A percentile compares a stretch with the other conserved stretches of the same genome.
Evolutionary conservation across 768 basidiomycete genomes (phyloP).

Genomic region (Trametes maxima): DNA sequence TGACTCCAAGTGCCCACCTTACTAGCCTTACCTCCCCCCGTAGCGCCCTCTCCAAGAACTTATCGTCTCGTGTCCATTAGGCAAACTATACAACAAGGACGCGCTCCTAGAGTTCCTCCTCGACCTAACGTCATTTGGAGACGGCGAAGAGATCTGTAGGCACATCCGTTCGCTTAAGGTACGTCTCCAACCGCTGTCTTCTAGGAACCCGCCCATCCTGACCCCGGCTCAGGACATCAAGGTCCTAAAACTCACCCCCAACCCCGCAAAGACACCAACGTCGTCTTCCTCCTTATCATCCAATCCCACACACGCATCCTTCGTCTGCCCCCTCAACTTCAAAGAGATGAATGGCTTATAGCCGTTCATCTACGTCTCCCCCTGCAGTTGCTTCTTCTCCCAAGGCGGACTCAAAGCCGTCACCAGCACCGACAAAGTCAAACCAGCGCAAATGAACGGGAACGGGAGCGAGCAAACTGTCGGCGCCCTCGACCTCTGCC

Average conservation of each 20-base stretch:
- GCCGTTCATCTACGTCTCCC: constrained; percentile 84
- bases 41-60: constrained; percentile 87
- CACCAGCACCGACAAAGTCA: constrained; percentile 33
- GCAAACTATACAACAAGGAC: constrained; percentile 97
- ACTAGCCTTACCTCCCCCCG: not conserved
- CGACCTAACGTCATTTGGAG: constrained; percentile 82
- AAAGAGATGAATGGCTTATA: constrained; percentile 94
- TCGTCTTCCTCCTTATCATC: constrained; percentile 44
- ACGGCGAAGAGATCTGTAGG: constrained; percentile 90
- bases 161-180: constrained; percentile 92
- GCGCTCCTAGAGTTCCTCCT: constrained; percentile 89
- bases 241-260: constrained; percentile 77
- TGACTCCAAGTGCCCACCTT: not conserved
- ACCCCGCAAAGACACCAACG: constrained; percentile 45
- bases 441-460: constrained; percentile 34
- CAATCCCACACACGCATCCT: constrained; percentile 57
- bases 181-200: constrained; percentile 28
- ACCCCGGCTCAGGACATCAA: constrained; percentile 70
- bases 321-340: constrained; percentile 88
- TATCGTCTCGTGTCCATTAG: constrained; percentile 87
- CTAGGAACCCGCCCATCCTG: not conserved
- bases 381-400: constrained; percentile 92
- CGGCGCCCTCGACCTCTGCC: constrained; percentile 62
- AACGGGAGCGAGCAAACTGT: constrained; percentile 25
- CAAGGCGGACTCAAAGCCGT: constrained; percentile 80